These are phyloP conservation scores for Leccinum incarnatum DNA, from an alignment of 768 basidiomycete genomes.

Conservation along the genomic window DNA sequence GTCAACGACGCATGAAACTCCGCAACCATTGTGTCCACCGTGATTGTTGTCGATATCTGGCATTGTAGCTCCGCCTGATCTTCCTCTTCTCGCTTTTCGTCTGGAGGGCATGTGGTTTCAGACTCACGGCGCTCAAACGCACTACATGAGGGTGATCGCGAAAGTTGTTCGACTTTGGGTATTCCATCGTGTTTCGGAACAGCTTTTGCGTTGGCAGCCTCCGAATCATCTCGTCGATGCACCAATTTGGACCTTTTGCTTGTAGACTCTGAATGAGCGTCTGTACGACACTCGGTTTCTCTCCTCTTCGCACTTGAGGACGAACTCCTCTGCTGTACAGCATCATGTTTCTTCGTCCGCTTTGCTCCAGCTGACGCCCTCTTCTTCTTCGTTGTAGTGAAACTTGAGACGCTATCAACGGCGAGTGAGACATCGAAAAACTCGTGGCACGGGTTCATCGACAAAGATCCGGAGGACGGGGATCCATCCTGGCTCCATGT, in stretches of 20 bases:
- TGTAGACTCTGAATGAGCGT: conserved; percentile 10
- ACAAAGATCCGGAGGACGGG: not conserved
- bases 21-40: conserved; percentile 11
- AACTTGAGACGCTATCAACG: not conserved
- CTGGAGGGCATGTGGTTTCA: not conserved
- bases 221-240: not conserved
- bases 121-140: not conserved
- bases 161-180: conserved; percentile 1
- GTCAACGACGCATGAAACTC: conserved; percentile 44
- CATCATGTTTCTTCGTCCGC: conserved; percentile 9
- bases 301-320: conserved; percentile 2
- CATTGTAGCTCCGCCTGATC: not conserved
- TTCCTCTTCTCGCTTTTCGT: conserved; percentile 5
- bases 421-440: not conserved
- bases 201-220: not conserved
- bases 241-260: conserved; percentile 23
- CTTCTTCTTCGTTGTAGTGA: conserved; percentile 12
- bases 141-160: conserved; percentile 11
- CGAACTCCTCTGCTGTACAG: not conserved
- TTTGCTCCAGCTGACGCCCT: not conserved
- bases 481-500: not conserved
- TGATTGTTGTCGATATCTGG: not conserved
- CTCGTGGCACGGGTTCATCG: not conserved
- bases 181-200: not conserved
- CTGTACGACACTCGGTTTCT: not conserved